Evolutionary conservation across 306 rosid species (phyloP).

Genomic region (Rubus parviflorus): DNA sequence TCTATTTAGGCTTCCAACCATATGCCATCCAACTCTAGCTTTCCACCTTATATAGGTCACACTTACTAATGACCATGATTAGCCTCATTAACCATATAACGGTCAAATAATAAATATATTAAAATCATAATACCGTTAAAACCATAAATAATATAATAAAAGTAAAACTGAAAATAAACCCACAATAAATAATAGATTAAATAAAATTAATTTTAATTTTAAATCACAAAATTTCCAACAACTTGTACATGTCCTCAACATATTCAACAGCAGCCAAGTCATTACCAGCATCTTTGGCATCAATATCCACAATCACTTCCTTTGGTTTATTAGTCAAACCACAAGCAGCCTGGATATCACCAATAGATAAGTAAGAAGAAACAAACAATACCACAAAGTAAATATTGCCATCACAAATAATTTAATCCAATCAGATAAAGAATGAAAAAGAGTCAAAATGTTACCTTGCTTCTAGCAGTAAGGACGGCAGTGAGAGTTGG

Average conservation of each 20-base stretch:
- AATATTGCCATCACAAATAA: not conserved
- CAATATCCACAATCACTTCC: slow-evolving; percentile 60
- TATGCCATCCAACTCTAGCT: too few relatives aligned
- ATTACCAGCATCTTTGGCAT: slow-evolving; percentile 57
- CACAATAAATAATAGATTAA: too few relatives aligned
- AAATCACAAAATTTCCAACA: too few relatives aligned
- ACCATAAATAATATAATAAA: too few relatives aligned
- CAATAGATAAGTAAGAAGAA: not conserved
- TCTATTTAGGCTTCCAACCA: too few relatives aligned
- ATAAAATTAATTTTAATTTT: too few relatives aligned
- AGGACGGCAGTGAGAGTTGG: slow-evolving; percentile 65
- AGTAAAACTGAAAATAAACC: too few relatives aligned
- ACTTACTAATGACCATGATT: too few relatives aligned
- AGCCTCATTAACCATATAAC: too few relatives aligned
- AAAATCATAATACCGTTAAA: too few relatives aligned
- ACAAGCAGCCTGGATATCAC: slow-evolving; percentile 60
- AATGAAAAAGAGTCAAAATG: not conserved
- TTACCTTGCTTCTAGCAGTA: slow-evolving; percentile 88
- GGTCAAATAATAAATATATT: too few relatives aligned
- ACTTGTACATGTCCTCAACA: slow-evolving; percentile 74
- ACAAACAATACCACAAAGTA: not conserved
- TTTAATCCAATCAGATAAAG: not conserved
- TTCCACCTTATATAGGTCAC: too few relatives aligned
- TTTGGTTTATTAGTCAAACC: slow-evolving; percentile 70
- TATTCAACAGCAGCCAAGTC: slow-evolving; percentile 89